A percentile compares a stretch with the other conserved stretches of the same genome.
Conservation (phyloP, 805 yeast genomes). For the Wickerhamiella qilinensis region DNA sequence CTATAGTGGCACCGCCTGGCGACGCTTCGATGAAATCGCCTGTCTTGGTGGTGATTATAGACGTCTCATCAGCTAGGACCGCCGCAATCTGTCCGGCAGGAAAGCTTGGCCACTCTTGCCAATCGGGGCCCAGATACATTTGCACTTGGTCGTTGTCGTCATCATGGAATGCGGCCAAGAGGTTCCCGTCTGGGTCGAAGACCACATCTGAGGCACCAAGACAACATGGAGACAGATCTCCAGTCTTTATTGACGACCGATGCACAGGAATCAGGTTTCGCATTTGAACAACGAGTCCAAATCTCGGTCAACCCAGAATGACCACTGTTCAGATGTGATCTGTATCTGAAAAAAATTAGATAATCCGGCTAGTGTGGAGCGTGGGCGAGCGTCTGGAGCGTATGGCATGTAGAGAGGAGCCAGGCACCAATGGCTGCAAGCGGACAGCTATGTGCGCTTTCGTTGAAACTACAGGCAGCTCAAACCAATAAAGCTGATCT, state of each 20-base stretch:
- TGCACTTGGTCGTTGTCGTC: slow-evolving; percentile 1
- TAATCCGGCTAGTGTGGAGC: too few species aligned
- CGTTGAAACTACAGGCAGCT: too few species aligned
- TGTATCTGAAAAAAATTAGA: too few species aligned
- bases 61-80: slow-evolving; percentile 45
- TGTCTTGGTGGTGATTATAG: slow-evolving; percentile 47
- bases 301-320: too few species aligned
- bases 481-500: too few species aligned
- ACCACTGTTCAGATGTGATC: too few species aligned
- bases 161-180: slow-evolving; percentile 4
- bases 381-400: too few species aligned
- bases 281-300: too few species aligned
- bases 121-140: slow-evolving; percentile 1
- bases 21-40: slow-evolving; percentile 56
- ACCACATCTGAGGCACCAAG: slow-evolving; percentile 2
- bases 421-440: too few species aligned
- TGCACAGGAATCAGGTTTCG: slow-evolving; percentile 8
- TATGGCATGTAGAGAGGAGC: too few species aligned
- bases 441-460: too few species aligned
- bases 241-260: slow-evolving; percentile 3
- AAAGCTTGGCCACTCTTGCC: slow-evolving; percentile 7
- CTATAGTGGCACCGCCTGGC: slow-evolving; percentile 47
- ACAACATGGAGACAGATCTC: slow-evolving; percentile 5
- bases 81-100: slow-evolving; percentile 2
- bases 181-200: slow-evolving; percentile 4